phyloP scores from a whole-genome alignment of 345 rosid species.

The Aquilaria yunnanensis region DNA sequence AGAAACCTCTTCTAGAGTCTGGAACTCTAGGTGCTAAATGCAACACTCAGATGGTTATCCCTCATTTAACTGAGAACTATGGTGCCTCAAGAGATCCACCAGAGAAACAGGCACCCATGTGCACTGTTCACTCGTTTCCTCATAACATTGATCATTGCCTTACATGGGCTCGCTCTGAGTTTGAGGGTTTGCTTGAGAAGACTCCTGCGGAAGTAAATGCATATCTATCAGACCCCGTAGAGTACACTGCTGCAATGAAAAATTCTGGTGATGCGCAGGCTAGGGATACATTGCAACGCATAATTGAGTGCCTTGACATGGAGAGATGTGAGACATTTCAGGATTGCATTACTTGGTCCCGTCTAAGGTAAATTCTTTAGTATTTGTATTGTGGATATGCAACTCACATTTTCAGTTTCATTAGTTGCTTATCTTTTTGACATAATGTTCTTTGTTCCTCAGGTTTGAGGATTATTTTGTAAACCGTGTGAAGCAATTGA shows the following conservation, averaged over 20 bases:
- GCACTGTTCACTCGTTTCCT: constrained; percentile 98
- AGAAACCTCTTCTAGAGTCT: constrained; percentile 98
- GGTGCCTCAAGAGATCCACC: constrained; percentile 99
- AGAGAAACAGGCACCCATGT: constrained; percentile 99
- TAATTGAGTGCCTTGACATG: constrained; percentile 86
- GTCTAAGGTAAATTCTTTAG: constrained; percentile 49
- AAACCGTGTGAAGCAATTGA: constrained; percentile 81
- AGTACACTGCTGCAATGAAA: constrained; percentile 58
- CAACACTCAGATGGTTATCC: constrained; percentile 98
- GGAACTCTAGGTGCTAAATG: constrained; percentile 98
- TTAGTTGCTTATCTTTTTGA: constrained; percentile 13
- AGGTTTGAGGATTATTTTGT: constrained; percentile 95
- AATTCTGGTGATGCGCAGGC: constrained; percentile 98
- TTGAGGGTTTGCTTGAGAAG: constrained; percentile 97
- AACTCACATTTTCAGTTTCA: neutral
- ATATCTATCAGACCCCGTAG: constrained; percentile 67
- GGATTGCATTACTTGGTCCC: constrained; percentile 96
- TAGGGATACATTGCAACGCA: constrained; percentile 79
- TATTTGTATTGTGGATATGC: neutral
- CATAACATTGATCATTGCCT: constrained; percentile 99
- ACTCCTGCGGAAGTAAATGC: constrained; percentile 97
- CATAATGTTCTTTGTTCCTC: constrained; percentile 11
- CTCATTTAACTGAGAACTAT: constrained; percentile 95
- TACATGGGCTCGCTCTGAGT: constrained; percentile 99
- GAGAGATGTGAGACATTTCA: constrained; percentile 84